Conservation (phyloP, 305 asterid genomes). For the Fraxinus paxiana region DNA sequence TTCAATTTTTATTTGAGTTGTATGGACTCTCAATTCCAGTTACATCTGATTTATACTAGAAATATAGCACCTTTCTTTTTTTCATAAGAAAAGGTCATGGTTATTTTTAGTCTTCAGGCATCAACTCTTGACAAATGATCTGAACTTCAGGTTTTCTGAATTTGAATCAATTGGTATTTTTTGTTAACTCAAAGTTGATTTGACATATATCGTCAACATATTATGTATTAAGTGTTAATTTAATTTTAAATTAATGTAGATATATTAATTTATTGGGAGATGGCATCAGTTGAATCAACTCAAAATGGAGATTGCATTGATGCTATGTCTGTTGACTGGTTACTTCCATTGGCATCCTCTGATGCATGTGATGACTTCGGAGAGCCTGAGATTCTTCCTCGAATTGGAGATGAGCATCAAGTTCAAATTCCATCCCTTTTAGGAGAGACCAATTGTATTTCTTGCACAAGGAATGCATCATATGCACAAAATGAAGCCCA, state of each 20-base stretch:
- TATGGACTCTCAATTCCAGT: neutral
- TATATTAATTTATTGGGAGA: constrained; percentile 31
- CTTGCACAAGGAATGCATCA: constrained; percentile 13
- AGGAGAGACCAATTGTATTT: constrained; percentile 10
- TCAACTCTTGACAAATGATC: neutral
- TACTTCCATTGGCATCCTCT: constrained; percentile 20
- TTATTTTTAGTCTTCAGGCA: neutral
- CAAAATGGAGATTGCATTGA: constrained; percentile 35
- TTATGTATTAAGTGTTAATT: neutral
- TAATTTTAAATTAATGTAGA: neutral
- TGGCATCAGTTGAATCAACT: constrained; percentile 37
- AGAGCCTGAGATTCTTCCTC: constrained; percentile 37
- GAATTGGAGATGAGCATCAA: constrained; percentile 63
- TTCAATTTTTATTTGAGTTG: neutral
- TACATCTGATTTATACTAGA: constrained; percentile 10
- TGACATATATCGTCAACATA: neutral
- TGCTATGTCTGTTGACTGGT: constrained; percentile 27
- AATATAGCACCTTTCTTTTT: neutral
- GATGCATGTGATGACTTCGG: constrained; percentile 16
- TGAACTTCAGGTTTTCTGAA: neutral
- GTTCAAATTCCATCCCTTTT: constrained; percentile 43
- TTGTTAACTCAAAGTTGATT: constrained; percentile 10
- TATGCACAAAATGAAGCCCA: constrained; percentile 7
- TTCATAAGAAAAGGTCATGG: neutral
- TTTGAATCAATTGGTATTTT: neutral